A percentile compares a stretch with the other conserved stretches of the same genome.
phyloP scores from a whole-genome alignment of 1,284 basidiomycete genomes.

The Rhodofomes roseus region DNA sequence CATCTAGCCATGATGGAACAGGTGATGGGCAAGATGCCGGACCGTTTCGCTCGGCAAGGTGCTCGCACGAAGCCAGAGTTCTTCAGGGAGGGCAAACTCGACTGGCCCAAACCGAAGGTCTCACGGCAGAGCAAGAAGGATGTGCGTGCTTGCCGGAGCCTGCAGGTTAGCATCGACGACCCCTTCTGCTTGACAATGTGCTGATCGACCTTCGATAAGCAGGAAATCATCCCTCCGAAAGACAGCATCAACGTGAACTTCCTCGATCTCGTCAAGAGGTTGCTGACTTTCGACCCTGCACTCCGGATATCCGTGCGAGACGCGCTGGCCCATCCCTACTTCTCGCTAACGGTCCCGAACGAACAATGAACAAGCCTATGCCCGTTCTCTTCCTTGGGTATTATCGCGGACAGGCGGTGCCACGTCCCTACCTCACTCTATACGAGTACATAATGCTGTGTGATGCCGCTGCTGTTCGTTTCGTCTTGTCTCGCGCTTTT shows the following conservation, averaged over 20 bases:
- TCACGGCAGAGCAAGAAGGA: constrained; percentile 92
- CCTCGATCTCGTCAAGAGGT: constrained; percentile 80
- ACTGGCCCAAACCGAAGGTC: constrained; percentile 89
- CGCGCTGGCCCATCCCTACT: constrained; percentile 87
- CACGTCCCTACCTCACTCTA: constrained; percentile 26
- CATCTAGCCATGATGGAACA: constrained; percentile 99
- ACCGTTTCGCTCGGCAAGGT: constrained; percentile 71
- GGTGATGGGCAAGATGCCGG: constrained; percentile 96
- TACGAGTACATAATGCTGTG: constrained; percentile 26
- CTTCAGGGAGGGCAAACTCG: constrained; percentile 86
- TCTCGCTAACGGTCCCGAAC: constrained; percentile 56
- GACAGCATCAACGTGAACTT: constrained; percentile 78
- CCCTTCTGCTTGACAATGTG: neutral
- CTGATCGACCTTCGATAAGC: constrained; percentile 3
- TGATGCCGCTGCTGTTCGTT: constrained; percentile 11
- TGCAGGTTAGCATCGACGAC: constrained; percentile 54
- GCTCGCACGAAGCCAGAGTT: constrained; percentile 85
- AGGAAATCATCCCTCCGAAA: constrained; percentile 82
- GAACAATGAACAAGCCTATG: constrained; percentile 27
- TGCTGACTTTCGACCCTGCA: constrained; percentile 90
- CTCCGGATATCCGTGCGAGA: constrained; percentile 84
- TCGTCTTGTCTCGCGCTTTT: constrained; percentile 18
- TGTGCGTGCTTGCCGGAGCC: constrained; percentile 79
- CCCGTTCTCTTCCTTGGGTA: constrained; percentile 17
- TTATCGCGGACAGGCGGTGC: constrained; percentile 25